Base-by-base conservation (phyloP, 805 yeast species). In the Yamadazyma kitorensis region DNA sequence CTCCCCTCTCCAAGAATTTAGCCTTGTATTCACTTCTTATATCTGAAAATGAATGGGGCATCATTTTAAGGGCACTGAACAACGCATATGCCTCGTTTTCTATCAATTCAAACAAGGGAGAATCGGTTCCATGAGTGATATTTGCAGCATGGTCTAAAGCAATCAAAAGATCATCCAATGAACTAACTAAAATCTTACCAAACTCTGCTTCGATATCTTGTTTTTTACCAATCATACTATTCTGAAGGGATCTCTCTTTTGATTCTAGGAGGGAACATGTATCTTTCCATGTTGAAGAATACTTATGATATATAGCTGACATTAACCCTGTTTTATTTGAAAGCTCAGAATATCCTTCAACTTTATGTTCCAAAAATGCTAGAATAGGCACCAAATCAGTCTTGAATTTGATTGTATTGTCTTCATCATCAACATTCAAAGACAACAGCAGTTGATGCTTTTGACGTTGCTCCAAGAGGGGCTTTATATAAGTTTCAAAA, bases 331-430 rank as follows among this genome's bases (percentile, higher is more conserved):
- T 38, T 8, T 45, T 37, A 2, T 47, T 36, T 3, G 49, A 41
- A 21, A 60, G 34, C 21, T 52, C 62, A 6, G 42, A 41, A 15
- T 59, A 45, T 0, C 63, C 67, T 14, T 47, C 57, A 11, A 40
- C 43, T 34, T 55, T 60, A 17, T 48, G 55, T 9, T 52, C 48
- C n/a, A 67, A 38, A 7, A 61, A 49, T 5, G 48, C 41, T 3
- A 55, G 24, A 2, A 67, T 52, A 2, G 70, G 69, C n/a, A 46
- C 57, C 8, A 61, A 33, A 38, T 64, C 61, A 12, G 63, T 37
- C 43, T 61, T 62, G 15, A 52, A 50, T 0, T 44, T 42, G 6
- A 67, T 52, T 2, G 68, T 59, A 43, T 67, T 67, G 20, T 51
- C 46, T 6, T 31, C 32, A 38, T 66, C 70, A 34, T 64, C 70